Percentiles rank a stretch among this genome's conserved stretches.
Evolutionary conservation across 1,284 basidiomycete genomes (phyloP).

Genomic region (Heimioporus retisporus): DNA sequence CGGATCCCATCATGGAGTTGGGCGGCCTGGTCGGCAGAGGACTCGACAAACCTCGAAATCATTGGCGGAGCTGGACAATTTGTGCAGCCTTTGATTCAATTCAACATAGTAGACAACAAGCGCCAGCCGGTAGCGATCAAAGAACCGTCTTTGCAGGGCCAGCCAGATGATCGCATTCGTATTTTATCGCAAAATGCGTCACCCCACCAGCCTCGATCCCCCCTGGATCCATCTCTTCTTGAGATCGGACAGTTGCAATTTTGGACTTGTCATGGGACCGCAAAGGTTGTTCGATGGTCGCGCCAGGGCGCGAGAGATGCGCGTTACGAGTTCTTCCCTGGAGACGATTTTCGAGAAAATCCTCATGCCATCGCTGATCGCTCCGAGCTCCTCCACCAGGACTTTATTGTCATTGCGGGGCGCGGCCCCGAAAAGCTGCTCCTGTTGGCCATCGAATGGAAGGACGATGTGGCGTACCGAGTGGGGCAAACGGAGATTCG

Average conservation of each 20-base stretch:
- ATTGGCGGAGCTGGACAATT: too few relatives aligned
- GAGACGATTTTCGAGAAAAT: background rate
- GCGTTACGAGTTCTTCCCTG: conserved; percentile 2
- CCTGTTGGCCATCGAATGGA: conserved; percentile 31
- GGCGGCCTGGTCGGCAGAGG: too few relatives aligned
- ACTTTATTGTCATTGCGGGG: conserved; percentile 29
- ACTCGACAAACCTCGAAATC: too few relatives aligned
- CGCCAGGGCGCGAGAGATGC: background rate
- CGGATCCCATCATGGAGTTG: too few relatives aligned
- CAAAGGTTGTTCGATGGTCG: conserved; percentile 7
- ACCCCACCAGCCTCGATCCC: background rate
- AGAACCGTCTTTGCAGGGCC: too few relatives aligned
- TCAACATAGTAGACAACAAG: too few relatives aligned
- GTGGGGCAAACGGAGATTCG: conserved; percentile 10
- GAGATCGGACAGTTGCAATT: conserved; percentile 23
- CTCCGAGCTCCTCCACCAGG: conserved; percentile 21
- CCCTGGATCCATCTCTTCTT: background rate
- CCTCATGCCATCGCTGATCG: background rate
- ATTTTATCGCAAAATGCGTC: conserved; percentile 1
- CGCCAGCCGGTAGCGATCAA: too few relatives aligned
- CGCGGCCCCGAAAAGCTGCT: background rate
- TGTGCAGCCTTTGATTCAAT: too few relatives aligned
- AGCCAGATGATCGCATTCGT: background rate
- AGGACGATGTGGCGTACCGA: conserved; percentile 28
- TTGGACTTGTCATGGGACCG: conserved; percentile 26